These are phyloP conservation scores for Aspergillus sp. DNA, from an alignment of 2,329 filamentous ascomycete genomes.

Conservation along the genomic window DNA sequence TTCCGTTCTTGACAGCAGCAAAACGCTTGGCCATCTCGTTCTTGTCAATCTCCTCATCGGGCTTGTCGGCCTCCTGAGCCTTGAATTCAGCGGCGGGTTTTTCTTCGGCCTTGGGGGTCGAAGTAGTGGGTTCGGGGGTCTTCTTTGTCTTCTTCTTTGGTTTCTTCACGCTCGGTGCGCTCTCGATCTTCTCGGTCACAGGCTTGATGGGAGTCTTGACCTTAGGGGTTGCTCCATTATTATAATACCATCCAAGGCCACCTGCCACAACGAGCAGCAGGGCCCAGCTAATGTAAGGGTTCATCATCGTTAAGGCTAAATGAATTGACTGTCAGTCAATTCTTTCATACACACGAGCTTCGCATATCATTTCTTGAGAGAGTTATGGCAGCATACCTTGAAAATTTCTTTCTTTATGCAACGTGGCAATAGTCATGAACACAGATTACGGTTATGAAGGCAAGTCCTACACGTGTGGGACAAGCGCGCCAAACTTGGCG, in stretches of 20 bases:
- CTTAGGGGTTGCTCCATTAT: constrained; percentile 28
- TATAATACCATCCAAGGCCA: constrained; percentile 40
- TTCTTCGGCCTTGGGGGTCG: constrained; percentile 25
- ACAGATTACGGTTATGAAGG: background rate
- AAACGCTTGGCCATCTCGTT: constrained; percentile 74
- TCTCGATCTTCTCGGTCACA: constrained; percentile 30
- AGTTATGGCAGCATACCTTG: background rate
- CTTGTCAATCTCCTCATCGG: constrained; percentile 62
- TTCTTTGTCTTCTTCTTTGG: constrained; percentile 37
- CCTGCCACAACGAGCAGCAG: constrained; percentile 38
- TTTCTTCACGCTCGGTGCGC: constrained; percentile 31
- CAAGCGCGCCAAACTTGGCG: background rate
- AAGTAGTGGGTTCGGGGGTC: constrained; percentile 20
- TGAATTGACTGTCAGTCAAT: too few relatives aligned
- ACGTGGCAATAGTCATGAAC: background rate
- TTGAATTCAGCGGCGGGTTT: constrained; percentile 24
- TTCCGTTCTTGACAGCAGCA: constrained; percentile 65
- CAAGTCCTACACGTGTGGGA: background rate
- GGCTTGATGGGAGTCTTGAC: constrained; percentile 24
- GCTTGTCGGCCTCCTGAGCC: constrained; percentile 23
- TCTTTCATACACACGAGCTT: background rate
- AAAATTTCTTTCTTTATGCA: background rate
- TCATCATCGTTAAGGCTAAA: constrained; percentile 37
- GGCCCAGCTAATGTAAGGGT: constrained; percentile 41
- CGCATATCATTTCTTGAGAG: background rate